These are phyloP conservation scores for Xylaria sp. DNA, from an alignment of 2,329 filamentous ascomycete genomes.

Conservation along the genomic window DNA sequence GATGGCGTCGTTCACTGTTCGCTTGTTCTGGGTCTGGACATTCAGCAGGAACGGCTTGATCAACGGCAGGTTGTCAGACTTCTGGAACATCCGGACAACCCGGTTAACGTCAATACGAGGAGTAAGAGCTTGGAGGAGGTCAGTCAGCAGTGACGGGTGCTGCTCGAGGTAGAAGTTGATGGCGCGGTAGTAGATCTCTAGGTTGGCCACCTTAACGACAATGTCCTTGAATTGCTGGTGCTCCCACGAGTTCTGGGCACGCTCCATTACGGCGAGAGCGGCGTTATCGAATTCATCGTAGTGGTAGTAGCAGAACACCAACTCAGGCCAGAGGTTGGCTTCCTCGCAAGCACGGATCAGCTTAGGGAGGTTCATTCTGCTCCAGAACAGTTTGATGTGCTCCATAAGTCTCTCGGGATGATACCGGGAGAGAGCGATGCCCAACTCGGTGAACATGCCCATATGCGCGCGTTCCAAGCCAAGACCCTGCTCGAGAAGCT, in stretches of 20 bases:
- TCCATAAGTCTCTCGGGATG: conserved; percentile 97
- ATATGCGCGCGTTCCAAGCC: conserved; percentile 91
- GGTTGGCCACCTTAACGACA: conserved; percentile 93
- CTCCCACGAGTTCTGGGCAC: conserved; percentile 96
- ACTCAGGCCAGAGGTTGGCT: conserved; percentile 93
- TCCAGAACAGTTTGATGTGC: conserved; percentile 98
- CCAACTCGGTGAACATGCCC: conserved; percentile 95
- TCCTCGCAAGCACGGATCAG: conserved; percentile 93
- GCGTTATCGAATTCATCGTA: conserved; percentile 99
- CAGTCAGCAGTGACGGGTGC: conserved; percentile 93
- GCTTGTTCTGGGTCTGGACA: conserved; percentile 97
- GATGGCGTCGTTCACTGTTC: conserved; percentile 95
- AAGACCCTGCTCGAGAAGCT: conserved; percentile 89
- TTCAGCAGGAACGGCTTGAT: conserved; percentile 99
- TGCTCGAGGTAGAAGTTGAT: conserved; percentile 98
- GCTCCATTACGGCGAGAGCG: conserved; percentile 96
- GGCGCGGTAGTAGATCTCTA: conserved; percentile 98
- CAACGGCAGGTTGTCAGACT: conserved; percentile 94
- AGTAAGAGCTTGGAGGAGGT: conserved; percentile 90
- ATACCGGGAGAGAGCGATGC: conserved; percentile 91
- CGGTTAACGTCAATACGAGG: conserved; percentile 95
- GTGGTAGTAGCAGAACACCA: conserved; percentile 97
- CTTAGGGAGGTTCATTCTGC: conserved; percentile 95
- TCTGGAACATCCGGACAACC: conserved; percentile 98
- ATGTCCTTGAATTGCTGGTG: conserved; percentile 99